phyloP scores from a whole-genome alignment of 192 early-diverging fungal species.

The Mortierella antarctica region DNA sequence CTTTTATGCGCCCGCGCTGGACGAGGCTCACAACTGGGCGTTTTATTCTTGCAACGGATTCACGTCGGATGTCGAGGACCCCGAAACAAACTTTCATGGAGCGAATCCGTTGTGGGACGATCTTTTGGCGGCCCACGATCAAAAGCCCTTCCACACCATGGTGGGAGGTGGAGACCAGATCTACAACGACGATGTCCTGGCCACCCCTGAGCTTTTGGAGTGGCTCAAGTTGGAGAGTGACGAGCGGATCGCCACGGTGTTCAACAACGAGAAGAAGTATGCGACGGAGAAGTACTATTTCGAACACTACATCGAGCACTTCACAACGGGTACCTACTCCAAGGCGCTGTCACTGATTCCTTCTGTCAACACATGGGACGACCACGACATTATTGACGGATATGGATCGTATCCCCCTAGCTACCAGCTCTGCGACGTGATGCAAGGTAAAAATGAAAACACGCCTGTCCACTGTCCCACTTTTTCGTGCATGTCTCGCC shows the following conservation, averaged over 20 bases:
- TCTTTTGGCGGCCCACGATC: conserved; percentile 65
- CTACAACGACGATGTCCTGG: conserved; percentile 66
- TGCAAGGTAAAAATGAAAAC: conserved; percentile 64
- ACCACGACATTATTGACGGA: conserved; percentile 91
- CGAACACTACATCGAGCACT: conserved; percentile 72
- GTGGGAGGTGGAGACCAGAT: conserved; percentile 82
- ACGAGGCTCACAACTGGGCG: conserved; percentile 68
- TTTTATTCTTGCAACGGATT: conserved; percentile 84
- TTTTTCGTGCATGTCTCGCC: not conserved
- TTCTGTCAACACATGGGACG: conserved; percentile 83
- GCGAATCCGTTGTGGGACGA: conserved; percentile 73
- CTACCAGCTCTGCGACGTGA: conserved; percentile 73
- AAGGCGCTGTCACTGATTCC: conserved; percentile 82
- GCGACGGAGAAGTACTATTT: conserved; percentile 76
- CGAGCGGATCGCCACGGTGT: conserved; percentile 60
- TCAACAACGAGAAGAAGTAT: conserved; percentile 65
- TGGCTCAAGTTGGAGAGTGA: conserved; percentile 52
- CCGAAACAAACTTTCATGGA: conserved; percentile 44
- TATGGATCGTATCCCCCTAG: conserved; percentile 86
- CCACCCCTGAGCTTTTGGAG: conserved; percentile 39
- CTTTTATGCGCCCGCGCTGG: conserved; percentile 56
- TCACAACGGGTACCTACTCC: conserved; percentile 59
- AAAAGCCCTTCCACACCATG: conserved; percentile 73
- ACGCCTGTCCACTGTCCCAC: not conserved
- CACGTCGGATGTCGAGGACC: conserved; percentile 62